Evolutionary conservation across 2,329 filamentous ascomycete genomes (phyloP), one percentile per base, ranked within the genome.

Genomic region (Aspergillus brunneoviolaceus): DNA sequence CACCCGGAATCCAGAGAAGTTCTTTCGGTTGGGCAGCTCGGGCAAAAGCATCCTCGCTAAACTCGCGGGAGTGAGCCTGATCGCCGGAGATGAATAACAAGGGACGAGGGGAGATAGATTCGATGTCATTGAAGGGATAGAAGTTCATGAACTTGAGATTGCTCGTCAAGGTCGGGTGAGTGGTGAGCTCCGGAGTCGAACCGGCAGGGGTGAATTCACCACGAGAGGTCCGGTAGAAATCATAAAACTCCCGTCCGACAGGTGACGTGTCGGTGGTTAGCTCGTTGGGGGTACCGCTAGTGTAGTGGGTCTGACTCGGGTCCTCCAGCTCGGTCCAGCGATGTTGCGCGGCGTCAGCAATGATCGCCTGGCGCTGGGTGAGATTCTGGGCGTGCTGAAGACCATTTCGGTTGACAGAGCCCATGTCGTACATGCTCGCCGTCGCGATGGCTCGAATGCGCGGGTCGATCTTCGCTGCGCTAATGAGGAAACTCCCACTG

Each of bases 1-100:
- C 70, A 2, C 70, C 66, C 0, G 69, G 51, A 0, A 78, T 58
- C 71, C 70, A 74, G 6, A 71, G 7, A 51, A 77, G 39, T 62
- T 77, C 74, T 65, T 77, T 77, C 7, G 75, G 76, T 59, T 77
- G 72, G 0, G 25, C 16, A n/a, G 70, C 51, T 64, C 70, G 73
- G 50, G 57, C 53, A 59, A 60, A 68, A 27, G 65, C 67, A 45
- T 67, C 63, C 50, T 69, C 60, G 29, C 66, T 69, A 23, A 69
- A 69, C 49, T 69, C 56, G 2, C 64, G 62, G 5, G 67, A 68
- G 29, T 69, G 67, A 10, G 67, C 67, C 59, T 62, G 63, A 23
- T 66, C 63, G 7, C 67, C 67, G 0, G 67, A 51, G 45, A 69
- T 65, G 9, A 69, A 68, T 6, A 69, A 52, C 53, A 69, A 10